Evolutionary conservation across 2,329 filamentous ascomycete genomes (phyloP), one percentile per base, ranked within the genome.

Genomic region (Diplocarpon rosae): DNA sequence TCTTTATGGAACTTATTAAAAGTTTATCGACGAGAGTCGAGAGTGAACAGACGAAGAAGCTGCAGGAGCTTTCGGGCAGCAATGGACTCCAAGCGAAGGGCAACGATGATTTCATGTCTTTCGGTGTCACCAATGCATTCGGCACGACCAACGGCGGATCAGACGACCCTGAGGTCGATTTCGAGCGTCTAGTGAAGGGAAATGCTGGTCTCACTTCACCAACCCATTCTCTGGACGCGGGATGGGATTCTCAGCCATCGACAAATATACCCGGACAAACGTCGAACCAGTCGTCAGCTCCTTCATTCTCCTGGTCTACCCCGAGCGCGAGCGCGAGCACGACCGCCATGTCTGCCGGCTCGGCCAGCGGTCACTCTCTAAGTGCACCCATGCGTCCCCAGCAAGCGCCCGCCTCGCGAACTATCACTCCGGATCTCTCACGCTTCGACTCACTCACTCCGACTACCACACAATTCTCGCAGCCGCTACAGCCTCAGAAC

Each of bases 1-100:
- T 76, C 0, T 96, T 93, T 62, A 95, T 96, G 87, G 70, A 78
- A 4, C 71, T 95, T 37, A 93, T 96, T 64, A 93, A 86, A 62
- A 73, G 68, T 0, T 67, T 95, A 4, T 93, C 88, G 1, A 68
- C 73, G 14, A 79, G 80, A 45, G 85, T 98, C 29, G 90, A 98
- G 61, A 77, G 83, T 14, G 92, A 96, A 60, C 92, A 96, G 57
- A 83, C 75, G 6, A 81, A 79, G 58, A 96, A 95, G 59, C 68
- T 98, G 3, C 85, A 89, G 59, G 90, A 95, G 56, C 72, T 96
- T 7, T 78, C 78, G 0, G 77, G 80, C 1, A 72, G 67, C 8
- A 69, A 72, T 36, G 71, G 73, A 16, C 56, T 64, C n/a, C 63
- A 67, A 10, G 64, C 67, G 2, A 69, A 68, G 2, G 66, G 71